Evolutionary conservation across 495 filamentous ascomycete species (phyloP), one percentile per base, ranked within the genome.

Genomic region (Apiosordaria backusii): DNA sequence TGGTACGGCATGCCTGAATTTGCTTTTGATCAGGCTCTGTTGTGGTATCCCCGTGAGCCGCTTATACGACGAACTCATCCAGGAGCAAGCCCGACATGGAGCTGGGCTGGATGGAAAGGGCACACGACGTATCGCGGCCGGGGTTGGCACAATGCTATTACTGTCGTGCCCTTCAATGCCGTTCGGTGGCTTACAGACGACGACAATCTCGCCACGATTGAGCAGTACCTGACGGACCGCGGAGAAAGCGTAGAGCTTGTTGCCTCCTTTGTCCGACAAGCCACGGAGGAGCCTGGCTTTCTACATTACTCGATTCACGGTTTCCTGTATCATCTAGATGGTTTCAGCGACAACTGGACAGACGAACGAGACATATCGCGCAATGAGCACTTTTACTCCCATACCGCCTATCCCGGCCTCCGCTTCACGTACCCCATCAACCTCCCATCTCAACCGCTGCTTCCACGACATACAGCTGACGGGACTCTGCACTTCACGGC

Each of bases 1-100:
- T 65, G 63, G 67, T 57, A 65, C 63, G 67, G 67, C 63, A 25
- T 69, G 29, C 67, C 67, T 29, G 67, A 69, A 60, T 69, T 65
- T 59, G 50, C 50, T 23, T 66, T 69, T 55, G 63, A 69, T 53
- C 52, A 60, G 24, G 67, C 67, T 16, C 67, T 69, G 3, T 54
- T 69, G 25, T 69, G 67, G 67, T 59, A 65, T 21, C 67, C 67
- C 10, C 50, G n/a, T 2, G 63, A 66, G 24, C 59, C 63, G 3
- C 67, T 69, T 16, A 62, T 1, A 21, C 59, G 67, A 1, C 63
- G 63, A 10, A 63, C 19, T 7, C 19, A 58, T 23, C 45, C 26
- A 3, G 63, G 25, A 23, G 60, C 58, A 19, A 16, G 63, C 22
- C 67, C 63, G 23, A 60, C 53, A 4, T 65, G 63, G 63, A 66